Evolutionary conservation across 2,329 filamentous ascomycete species (phyloP).

Genomic region (Blastomyces emzantsi): DNA sequence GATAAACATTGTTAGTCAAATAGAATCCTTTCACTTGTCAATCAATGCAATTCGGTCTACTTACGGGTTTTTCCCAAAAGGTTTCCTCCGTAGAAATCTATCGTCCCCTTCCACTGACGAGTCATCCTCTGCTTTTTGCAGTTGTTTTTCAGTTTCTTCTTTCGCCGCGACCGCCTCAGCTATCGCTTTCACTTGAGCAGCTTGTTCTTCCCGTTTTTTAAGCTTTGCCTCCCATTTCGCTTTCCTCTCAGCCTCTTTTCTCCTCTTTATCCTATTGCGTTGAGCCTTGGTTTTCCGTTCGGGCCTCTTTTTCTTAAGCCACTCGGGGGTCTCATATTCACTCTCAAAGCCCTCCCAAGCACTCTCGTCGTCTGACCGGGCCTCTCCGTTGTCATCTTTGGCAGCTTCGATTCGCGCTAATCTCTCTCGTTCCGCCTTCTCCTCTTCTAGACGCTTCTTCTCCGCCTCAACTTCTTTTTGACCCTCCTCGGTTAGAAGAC

Average conservation of each 20-base stretch:
- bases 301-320: conserved; percentile 62
- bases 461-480: conserved; percentile 72
- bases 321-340: conserved; percentile 56
- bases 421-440: conserved; percentile 57
- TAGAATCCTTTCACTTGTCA: conserved; percentile 4
- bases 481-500: conserved; percentile 63
- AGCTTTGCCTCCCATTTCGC: conserved; percentile 66
- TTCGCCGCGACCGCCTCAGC: conserved; percentile 42
- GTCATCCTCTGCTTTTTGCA: conserved; percentile 27
- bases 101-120: conserved; percentile 50
- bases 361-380: conserved; percentile 75
- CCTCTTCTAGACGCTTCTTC: conserved; percentile 58
- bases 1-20: background rate
- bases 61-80: conserved; percentile 56
- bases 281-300: conserved; percentile 79
- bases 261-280: conserved; percentile 76
- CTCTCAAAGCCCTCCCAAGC: conserved; percentile 88
- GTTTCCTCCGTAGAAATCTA: conserved; percentile 56
- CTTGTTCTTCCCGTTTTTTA: conserved; percentile 64
- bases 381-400: conserved; percentile 64
- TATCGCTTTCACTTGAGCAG: conserved; percentile 61
- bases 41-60: conserved; percentile 17
- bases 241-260: conserved; percentile 76
- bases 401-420: conserved; percentile 63
- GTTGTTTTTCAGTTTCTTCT: conserved; percentile 39